Percentiles rank a stretch among this genome's conserved stretches.
These are phyloP conservation scores for Phytophthora nicotianae DNA, from an alignment of 352 stramenopile genomes.

Conservation along the genomic window DNA sequence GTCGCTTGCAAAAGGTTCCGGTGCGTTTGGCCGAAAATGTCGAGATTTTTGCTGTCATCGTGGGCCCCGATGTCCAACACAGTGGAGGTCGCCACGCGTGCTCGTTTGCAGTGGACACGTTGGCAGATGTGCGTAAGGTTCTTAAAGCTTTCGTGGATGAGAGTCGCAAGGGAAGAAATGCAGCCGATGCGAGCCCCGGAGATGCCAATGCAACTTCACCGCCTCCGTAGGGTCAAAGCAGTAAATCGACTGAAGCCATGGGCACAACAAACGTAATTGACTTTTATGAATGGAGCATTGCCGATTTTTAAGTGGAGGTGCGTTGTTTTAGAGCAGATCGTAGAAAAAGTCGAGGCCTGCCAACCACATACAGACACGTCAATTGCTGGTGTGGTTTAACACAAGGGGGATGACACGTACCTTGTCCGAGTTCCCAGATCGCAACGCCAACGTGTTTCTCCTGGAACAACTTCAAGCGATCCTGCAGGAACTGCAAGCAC, in stretches of 20 bases:
- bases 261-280: constrained; percentile 7
- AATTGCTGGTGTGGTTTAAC: background rate
- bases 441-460: constrained; percentile 55
- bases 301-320: constrained; percentile 18
- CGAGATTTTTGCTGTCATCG: constrained; percentile 73
- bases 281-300: constrained; percentile 19
- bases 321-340: constrained; percentile 49
- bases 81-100: constrained; percentile 58
- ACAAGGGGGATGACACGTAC: constrained; percentile 28
- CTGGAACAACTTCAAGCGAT: constrained; percentile 65
- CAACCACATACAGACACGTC: background rate
- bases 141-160: constrained; percentile 76
- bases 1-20: constrained; percentile 74
- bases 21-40: constrained; percentile 69
- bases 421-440: constrained; percentile 86
- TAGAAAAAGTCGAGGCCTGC: constrained; percentile 82
- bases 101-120: constrained; percentile 69
- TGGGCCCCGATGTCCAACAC: constrained; percentile 70
- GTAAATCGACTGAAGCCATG: constrained; percentile 1
- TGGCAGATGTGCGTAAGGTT: constrained; percentile 72
- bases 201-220: background rate
- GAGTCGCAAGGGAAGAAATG: constrained; percentile 42
- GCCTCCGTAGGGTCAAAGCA: constrained; percentile 12
- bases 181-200: constrained; percentile 2
- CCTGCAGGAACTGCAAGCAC: constrained; percentile 81